These are phyloP conservation scores for Esteya vermicola DNA, from an alignment of 2,329 filamentous ascomycete species.

Conservation along the genomic window DNA sequence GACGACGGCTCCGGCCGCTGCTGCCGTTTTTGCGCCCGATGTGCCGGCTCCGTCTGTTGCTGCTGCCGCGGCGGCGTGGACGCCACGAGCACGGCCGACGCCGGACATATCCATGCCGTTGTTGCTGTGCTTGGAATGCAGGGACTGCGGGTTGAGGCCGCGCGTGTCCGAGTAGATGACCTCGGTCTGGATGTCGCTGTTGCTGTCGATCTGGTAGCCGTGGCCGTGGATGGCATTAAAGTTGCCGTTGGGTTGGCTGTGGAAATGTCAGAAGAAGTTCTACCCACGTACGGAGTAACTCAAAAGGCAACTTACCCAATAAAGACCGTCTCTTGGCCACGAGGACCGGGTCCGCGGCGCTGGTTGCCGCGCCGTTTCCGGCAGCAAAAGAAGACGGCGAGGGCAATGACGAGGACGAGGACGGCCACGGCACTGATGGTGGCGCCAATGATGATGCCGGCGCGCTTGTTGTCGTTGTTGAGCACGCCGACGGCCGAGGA, in stretches of 20 bases:
- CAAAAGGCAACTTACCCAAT: constrained; percentile 20
- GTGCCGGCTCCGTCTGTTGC: not conserved
- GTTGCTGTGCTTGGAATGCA: too few relatives aligned
- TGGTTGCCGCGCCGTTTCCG: constrained; percentile 26
- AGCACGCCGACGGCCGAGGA: too few relatives aligned
- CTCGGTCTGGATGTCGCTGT: not conserved
- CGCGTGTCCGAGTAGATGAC: not conserved
- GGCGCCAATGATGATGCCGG: not conserved
- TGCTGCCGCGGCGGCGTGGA: constrained; percentile 7
- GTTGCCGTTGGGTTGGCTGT: constrained; percentile 13
- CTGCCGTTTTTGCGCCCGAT: not conserved
- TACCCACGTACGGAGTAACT: not conserved
- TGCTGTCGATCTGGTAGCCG: too few relatives aligned
- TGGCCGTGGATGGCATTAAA: constrained; percentile 24
- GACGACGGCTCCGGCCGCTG: not conserved
- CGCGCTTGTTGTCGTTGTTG: too few relatives aligned
- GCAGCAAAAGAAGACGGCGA: constrained; percentile 27
- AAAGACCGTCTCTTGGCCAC: constrained; percentile 21
- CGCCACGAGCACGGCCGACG: too few relatives aligned
- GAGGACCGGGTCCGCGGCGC: constrained; percentile 26
- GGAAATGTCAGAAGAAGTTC: constrained; percentile 5
- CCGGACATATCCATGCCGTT: too few relatives aligned
- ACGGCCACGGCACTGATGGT: constrained; percentile 5
- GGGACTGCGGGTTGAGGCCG: not conserved
- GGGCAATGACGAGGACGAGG: constrained; percentile 32